These are phyloP conservation scores for Pelargonium myrrhifolium DNA, from an alignment of 441 rosid genomes.

Conservation along the genomic window DNA sequence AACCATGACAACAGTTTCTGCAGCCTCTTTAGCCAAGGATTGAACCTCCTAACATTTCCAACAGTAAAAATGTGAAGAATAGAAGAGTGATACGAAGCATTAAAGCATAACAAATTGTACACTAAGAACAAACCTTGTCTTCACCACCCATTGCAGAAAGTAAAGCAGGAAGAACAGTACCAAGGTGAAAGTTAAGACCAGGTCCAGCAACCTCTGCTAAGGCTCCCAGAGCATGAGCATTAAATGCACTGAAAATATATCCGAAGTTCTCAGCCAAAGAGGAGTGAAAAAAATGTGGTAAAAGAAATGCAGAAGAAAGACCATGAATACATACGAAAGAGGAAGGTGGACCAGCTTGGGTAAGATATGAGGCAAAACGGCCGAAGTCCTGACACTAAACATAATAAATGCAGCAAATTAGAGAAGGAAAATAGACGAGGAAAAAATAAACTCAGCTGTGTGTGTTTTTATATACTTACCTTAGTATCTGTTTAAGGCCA, in stretches of 20 bases:
- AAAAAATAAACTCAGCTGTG: slow-evolving; percentile 9
- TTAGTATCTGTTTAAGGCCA: slow-evolving; percentile 95
- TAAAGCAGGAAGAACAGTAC: slow-evolving; percentile 88
- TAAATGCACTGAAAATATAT: slow-evolving; percentile 62
- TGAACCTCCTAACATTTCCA: slow-evolving; percentile 64
- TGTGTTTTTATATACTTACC: slow-evolving; percentile 34
- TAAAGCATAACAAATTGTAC: not conserved
- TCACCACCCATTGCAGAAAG: slow-evolving; percentile 86
- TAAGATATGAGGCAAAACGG: slow-evolving; percentile 96
- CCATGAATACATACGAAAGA: slow-evolving; percentile 68
- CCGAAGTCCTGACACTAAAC: slow-evolving; percentile 90
- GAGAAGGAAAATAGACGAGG: slow-evolving; percentile 2
- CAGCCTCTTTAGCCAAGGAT: slow-evolving; percentile 81
- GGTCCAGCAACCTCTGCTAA: slow-evolving; percentile 98
- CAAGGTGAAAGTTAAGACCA: slow-evolving; percentile 84
- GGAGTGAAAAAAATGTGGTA: slow-evolving; percentile 9
- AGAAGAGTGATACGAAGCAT: slow-evolving; percentile 8
- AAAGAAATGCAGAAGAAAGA: slow-evolving; percentile 14
- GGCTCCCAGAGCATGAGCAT: slow-evolving; percentile 98
- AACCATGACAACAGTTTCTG: slow-evolving; percentile 79
- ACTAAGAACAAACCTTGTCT: slow-evolving; percentile 43
- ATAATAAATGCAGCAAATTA: slow-evolving; percentile 23
- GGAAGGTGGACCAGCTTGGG: slow-evolving; percentile 94
- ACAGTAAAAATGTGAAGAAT: slow-evolving; percentile 12
- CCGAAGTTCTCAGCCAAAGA: slow-evolving; percentile 18